phyloP scores from a whole-genome alignment of 371 early-diverging fungal species.

The Spraguea lophii region DNA sequence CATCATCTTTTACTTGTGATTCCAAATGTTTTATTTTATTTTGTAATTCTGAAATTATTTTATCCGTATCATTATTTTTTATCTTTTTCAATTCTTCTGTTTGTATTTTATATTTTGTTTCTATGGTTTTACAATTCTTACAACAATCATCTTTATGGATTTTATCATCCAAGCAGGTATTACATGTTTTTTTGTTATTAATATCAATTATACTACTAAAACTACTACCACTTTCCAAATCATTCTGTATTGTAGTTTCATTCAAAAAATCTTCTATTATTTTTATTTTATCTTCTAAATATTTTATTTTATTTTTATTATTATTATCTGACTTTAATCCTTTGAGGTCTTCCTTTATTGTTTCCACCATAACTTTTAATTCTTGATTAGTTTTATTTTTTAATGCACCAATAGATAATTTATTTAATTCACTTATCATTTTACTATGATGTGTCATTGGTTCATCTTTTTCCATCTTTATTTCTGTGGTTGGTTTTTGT shows the following conservation, averaged over 20 bases:
- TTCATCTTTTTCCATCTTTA: no score
- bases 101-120: slow-evolving; percentile 25
- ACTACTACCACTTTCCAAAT: neutral
- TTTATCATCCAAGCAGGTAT: neutral
- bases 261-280: neutral
- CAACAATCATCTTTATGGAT: neutral
- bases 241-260: no score
- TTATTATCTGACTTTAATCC: neutral
- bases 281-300: neutral
- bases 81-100: slow-evolving; percentile 21
- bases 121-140: slow-evolving; percentile 10
- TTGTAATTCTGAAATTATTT: neutral
- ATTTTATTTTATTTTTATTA: neutral
- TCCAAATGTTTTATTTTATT: slow-evolving; percentile 1
- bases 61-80: slow-evolving; percentile 5
- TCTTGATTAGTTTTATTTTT: no score
- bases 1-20: slow-evolving; percentile 2
- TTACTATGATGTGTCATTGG: no score
- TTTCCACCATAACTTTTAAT: no score
- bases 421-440: no score
- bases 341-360: no score
- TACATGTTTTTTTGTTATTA: neutral
- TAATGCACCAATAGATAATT: no score
- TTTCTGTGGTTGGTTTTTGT: no score
- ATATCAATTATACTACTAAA: neutral